A percentile compares a stretch with the other conserved stretches of the same genome.
Evolutionary conservation across 768 basidiomycete species (phyloP).

Genomic region (Brasilioporus rufonigricans): DNA sequence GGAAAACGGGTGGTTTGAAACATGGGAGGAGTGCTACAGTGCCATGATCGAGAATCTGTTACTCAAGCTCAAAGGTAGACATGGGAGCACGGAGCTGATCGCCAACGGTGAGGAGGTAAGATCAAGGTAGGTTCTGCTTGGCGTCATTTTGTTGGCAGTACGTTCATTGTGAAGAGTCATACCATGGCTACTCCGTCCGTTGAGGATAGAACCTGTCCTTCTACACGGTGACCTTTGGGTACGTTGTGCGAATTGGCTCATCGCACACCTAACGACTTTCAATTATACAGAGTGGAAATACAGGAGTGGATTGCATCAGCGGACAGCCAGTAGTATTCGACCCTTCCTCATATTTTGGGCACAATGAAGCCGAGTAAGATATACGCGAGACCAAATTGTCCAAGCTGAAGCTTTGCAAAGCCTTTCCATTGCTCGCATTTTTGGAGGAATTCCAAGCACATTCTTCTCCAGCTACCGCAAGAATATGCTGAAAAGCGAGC

Average conservation of each 20-base stretch:
- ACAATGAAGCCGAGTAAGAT: slow-evolving; percentile 78
- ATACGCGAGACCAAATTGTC: not conserved
- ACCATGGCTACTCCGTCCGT: slow-evolving; percentile 58
- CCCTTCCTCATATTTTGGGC: slow-evolving; percentile 76
- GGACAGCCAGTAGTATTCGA: slow-evolving; percentile 72
- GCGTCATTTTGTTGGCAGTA: not conserved
- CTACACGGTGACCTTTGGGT: slow-evolving; percentile 85
- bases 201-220: slow-evolving; percentile 63
- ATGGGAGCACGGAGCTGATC: slow-evolving; percentile 45
- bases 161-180: slow-evolving; percentile 53
- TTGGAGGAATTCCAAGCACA: slow-evolving; percentile 64
- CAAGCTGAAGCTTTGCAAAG: slow-evolving; percentile 35
- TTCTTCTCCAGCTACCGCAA: slow-evolving; percentile 70
- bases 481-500: slow-evolving; percentile 60
- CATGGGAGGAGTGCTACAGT: slow-evolving; percentile 69
- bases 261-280: slow-evolving; percentile 1
- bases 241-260: slow-evolving; percentile 18
- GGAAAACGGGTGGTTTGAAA: slow-evolving; percentile 69
- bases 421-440: slow-evolving; percentile 75
- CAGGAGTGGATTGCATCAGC: slow-evolving; percentile 52
- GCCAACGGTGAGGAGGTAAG: slow-evolving; percentile 51
- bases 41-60: slow-evolving; percentile 61
- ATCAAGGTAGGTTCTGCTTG: slow-evolving; percentile 36
- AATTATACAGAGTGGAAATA: slow-evolving; percentile 63
- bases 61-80: slow-evolving; percentile 41